Base-by-base conservation (phyloP, 257 asterid species). In the Ilex aquifolium region DNA sequence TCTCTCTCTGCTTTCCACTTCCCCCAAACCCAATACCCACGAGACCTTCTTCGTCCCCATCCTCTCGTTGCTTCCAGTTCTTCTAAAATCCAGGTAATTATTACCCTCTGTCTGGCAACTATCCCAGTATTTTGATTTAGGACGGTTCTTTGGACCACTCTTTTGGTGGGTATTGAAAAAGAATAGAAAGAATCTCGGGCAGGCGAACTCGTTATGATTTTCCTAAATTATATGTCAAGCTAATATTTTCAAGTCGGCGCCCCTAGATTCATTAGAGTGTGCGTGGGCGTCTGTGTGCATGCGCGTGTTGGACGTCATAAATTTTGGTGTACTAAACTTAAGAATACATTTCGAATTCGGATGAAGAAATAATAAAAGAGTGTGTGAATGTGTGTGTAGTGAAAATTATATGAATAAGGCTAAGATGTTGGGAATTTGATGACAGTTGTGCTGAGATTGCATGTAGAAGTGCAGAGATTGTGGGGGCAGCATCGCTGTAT, bases 31-130 rank as follows among this genome's bases (percentile, higher is more conserved):
- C 52, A 46, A 14, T 12, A 7, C 15, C 27, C 27, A 21, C 27
- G 27, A 21, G 27, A 21, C 27, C 57, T 2, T 10, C 27, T 53
- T 16, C 15, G 2, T 62, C 61, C 82, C 85, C 31, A 17, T 87
- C 71, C 78, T 85, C 61, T 74, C 95, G 13, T 65, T 90, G 90
- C 78, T 90, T 31, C 95, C 95, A 29, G 9, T 79, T 32, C 86
- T 90, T 57, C 79, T 90, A 16, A 72, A 74, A 36, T 85, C 81
- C 73, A 72, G 63, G 97, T 90, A 87, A 11, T 29, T 52, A 29
- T 29, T 17, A 17, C 48, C n/a, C 56, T 21, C 10, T 10, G 17
- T 32, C 4, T 52, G 27, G 27, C 27, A 21, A 21, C 27, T 21
- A 21, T 21, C 27, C 27, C 27, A 21, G 27, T 1, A 21, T 21